Base-by-base conservation (phyloP, 176 grass and related monocot species). In the Bolboschoenus planiculmis region DNA sequence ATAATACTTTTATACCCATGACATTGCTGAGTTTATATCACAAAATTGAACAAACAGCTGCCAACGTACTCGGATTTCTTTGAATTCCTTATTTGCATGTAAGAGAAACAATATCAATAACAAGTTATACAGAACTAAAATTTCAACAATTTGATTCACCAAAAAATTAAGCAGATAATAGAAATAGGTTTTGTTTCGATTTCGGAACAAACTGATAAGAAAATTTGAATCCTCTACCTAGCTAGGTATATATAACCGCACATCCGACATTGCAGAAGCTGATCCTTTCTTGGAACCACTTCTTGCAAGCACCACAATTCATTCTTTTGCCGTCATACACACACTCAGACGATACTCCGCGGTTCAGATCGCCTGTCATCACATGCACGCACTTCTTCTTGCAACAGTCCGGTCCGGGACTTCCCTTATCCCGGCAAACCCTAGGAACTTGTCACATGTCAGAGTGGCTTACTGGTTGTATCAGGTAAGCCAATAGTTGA, bases 181-280 rank as follows among this genome's bases (percentile, higher is more conserved):
- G 53, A 77, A 35, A 7, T 20, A n/a, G n/a, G 14, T 20, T 36
- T 14, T 31, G 13, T 27, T 77, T 77, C 42, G n/a, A 76, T 43
- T 46, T 27, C 7, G 71, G 50, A 51, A 9, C 72, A 51, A 13
- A 11, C 13, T 10, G 5, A 77, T 77, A 10, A 77, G 53, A 31
- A 10, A 77, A 75, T 3, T 51, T 15, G 23, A 48, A 44, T 77
- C 43, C 10, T 27, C 46, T 67, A 66, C n/a, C n/a, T n/a, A 5
- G 85, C 86, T n/a, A n/a, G n/a, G n/a, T n/a, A n/a, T n/a, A n/a
- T n/a, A 61, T 87, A 83, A 36, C 50, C 58, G 39, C 86, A 87
- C 39, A 87, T 40, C 80, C 86, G 14, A 76, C 65, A 33, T 64
- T 85, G 42, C 67, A 87, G 44, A 67, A 16, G 51, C 66, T 54